These are phyloP conservation scores for Phytophthora sp. DNA, from an alignment of 352 stramenopile species.

Conservation along the genomic window DNA sequence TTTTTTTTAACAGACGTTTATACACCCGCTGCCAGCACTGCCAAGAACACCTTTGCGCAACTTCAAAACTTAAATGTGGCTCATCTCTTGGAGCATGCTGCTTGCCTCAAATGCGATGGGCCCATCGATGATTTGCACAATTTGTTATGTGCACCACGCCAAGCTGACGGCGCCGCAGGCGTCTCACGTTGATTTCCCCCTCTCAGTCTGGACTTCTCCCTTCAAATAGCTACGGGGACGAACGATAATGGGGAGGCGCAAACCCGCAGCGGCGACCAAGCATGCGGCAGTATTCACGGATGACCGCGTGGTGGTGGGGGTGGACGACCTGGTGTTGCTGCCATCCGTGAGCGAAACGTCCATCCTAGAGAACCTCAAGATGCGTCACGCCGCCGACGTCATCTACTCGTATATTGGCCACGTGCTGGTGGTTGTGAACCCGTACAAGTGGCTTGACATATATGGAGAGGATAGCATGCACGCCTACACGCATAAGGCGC, in stretches of 20 bases:
- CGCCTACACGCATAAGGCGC: constrained; percentile 83
- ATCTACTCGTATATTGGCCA: constrained; percentile 92
- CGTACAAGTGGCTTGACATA: constrained; percentile 92
- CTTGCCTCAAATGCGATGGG: too few species aligned
- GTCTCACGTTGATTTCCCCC: constrained; percentile 25
- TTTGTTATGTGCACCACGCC: too few species aligned
- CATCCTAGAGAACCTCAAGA: constrained; percentile 91
- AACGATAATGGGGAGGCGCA: constrained; percentile 37
- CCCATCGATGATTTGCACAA: too few species aligned
- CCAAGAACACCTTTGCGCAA: too few species aligned
- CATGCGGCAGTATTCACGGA: constrained; percentile 48
- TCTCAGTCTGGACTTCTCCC: constrained; percentile 19
- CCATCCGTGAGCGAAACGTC: constrained; percentile 70
- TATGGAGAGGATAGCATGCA: constrained; percentile 85
- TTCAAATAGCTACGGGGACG: constrained; percentile 29
- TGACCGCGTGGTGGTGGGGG: constrained; percentile 75
- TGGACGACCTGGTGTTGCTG: constrained; percentile 87
- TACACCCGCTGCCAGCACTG: too few species aligned
- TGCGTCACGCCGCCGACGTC: constrained; percentile 83
- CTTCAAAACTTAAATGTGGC: too few species aligned
- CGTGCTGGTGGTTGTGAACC: constrained; percentile 88
- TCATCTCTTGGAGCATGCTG: too few species aligned
- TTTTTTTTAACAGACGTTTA: too few species aligned
- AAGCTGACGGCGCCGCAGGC: not conserved
- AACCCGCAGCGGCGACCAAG: constrained; percentile 23